A percentile compares a stretch with the other conserved stretches of the same genome.
Evolutionary conservation across 331 rosid genomes (phyloP).

Genomic region (Malus hybrid): DNA sequence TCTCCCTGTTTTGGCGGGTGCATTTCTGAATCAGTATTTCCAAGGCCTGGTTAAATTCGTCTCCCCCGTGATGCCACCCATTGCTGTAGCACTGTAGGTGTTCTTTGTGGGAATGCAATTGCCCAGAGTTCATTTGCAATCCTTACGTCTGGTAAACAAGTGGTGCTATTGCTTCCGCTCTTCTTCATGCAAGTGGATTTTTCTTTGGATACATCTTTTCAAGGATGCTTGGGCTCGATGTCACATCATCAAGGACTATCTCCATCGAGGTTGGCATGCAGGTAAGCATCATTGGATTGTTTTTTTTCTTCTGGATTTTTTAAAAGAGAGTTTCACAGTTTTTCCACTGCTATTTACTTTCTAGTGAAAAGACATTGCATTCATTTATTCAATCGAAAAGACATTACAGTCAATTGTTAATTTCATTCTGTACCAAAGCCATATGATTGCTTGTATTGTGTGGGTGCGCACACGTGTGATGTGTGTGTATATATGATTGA

Average conservation of each 20-base stretch:
- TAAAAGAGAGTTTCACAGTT: too few relatives aligned
- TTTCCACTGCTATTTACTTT: too few relatives aligned
- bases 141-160: conserved; percentile 62
- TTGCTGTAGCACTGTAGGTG: conserved; percentile 75
- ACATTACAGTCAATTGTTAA: too few relatives aligned
- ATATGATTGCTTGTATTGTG: too few relatives aligned
- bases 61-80: conserved; percentile 74
- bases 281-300: conserved; percentile 27
- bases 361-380: too few relatives aligned
- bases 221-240: conserved; percentile 52
- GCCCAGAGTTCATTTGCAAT: conserved; percentile 67
- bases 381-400: too few relatives aligned
- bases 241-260: conserved; percentile 60
- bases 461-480: too few relatives aligned
- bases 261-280: conserved; percentile 96
- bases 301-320: background rate
- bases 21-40: conserved; percentile 77
- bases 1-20: conserved; percentile 72
- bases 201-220: conserved; percentile 74
- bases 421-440: too few relatives aligned
- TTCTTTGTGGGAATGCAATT: conserved; percentile 72
- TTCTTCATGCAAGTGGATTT: conserved; percentile 71
- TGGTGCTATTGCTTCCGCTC: conserved; percentile 44
- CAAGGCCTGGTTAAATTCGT: conserved; percentile 59
- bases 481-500: too few relatives aligned